Conservation (phyloP, 257 asterid species). For the Solanum ossicruentum region DNA sequence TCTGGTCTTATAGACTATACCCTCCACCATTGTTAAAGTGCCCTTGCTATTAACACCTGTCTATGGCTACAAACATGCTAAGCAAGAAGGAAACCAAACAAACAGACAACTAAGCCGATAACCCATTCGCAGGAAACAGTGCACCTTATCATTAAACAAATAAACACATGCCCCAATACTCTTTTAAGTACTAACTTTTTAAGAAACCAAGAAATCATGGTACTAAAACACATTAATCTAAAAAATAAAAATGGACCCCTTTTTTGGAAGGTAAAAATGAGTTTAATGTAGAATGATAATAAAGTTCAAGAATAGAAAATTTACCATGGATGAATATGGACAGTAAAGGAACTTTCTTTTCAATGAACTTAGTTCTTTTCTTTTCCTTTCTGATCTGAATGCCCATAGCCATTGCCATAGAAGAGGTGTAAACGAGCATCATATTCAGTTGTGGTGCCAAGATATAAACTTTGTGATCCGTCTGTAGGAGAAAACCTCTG, state of each 20-base stretch:
- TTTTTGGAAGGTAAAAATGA: not conserved
- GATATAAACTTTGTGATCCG: constrained; percentile 34
- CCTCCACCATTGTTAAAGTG: constrained; percentile 10
- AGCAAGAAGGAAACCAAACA: constrained; percentile 19
- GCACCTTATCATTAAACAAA: not conserved
- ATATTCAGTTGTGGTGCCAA: constrained; percentile 16
- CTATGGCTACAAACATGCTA: constrained; percentile 15
- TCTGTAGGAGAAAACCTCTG: constrained; percentile 36
- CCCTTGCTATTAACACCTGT: constrained; percentile 20
- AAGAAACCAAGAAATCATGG: constrained; percentile 12
- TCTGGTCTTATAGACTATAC: not conserved
- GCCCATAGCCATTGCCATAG: constrained; percentile 31
- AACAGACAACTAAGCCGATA: constrained; percentile 12
- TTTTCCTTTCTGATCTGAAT: constrained; percentile 30
- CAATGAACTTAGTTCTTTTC: constrained; percentile 34
- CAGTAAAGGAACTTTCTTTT: not conserved
- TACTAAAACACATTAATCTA: constrained; percentile 10
- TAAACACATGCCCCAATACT: not conserved
- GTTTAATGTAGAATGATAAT: not conserved
- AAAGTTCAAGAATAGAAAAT: not conserved
- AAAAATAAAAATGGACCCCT: not conserved
- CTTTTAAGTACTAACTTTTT: not conserved
- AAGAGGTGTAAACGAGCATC: constrained; percentile 42
- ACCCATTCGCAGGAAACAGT: constrained; percentile 16
- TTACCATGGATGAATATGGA: constrained; percentile 21